A percentile compares a stretch with the other conserved stretches of the same genome.
phyloP scores from a whole-genome alignment of 768 basidiomycete genomes.

The Mrakia blollopis region DNA sequence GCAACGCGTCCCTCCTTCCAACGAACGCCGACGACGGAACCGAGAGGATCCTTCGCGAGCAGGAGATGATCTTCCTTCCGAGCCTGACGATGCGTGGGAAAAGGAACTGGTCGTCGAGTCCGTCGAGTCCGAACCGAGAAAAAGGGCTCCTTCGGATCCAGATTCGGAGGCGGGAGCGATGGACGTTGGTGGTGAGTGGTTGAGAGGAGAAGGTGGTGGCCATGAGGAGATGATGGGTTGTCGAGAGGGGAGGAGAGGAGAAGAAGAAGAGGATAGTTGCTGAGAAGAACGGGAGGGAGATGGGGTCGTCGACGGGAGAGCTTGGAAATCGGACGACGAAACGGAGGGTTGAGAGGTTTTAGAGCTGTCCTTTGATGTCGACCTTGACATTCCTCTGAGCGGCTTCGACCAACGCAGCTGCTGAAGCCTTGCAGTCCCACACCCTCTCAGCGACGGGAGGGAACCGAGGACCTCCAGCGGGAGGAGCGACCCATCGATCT shows the following conservation, averaged over 20 bases:
- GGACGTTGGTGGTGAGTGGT: no score
- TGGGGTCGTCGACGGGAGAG: not conserved
- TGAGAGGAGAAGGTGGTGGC: no score
- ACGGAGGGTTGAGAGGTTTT: slow-evolving; percentile 30
- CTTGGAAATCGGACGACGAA: not conserved
- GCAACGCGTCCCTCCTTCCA: no score
- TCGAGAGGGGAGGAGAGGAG: not conserved
- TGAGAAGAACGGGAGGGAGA: not conserved
- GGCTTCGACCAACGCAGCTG: slow-evolving; percentile 52
- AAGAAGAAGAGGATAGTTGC: not conserved
- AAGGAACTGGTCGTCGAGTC: no score
- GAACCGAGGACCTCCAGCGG: slow-evolving; percentile 32
- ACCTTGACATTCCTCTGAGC: slow-evolving; percentile 79
- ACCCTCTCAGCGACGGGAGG: slow-evolving; percentile 58
- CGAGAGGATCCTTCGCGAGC: no score
- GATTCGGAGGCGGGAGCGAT: no score
- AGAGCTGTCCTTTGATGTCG: slow-evolving; percentile 88
- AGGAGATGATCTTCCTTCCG: no score
- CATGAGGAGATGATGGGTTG: no score
- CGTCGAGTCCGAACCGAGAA: no score
- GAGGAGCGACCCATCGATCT: slow-evolving; percentile 51
- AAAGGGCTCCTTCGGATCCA: no score
- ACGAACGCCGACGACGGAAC: no score
- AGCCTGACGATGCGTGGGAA: no score
- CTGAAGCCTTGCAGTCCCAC: slow-evolving; percentile 45